Conservation (phyloP, 2,329 filamentous ascomycete genomes). For the Blastomyces emzantsi region DNA sequence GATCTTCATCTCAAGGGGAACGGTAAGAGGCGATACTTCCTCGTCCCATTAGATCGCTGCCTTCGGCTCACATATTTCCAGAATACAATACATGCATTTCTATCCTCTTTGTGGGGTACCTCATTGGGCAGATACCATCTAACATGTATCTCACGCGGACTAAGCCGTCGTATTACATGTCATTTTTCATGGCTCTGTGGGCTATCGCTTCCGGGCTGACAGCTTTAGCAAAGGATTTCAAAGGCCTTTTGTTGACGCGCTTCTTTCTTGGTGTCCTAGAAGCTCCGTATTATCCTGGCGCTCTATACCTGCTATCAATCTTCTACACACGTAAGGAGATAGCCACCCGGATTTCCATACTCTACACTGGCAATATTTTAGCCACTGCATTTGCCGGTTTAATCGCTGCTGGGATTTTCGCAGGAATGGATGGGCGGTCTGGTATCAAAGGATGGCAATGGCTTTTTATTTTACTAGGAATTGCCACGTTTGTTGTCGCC, state of each 20-base stretch:
- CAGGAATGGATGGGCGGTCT: constrained; percentile 48
- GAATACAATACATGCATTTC: constrained; percentile 4
- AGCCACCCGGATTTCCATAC: constrained; percentile 47
- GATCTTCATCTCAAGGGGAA: background rate
- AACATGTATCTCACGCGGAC: constrained; percentile 28
- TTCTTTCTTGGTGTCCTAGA: constrained; percentile 31
- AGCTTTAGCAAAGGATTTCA: constrained; percentile 31
- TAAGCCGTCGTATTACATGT: constrained; percentile 39
- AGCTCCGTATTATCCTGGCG: constrained; percentile 49
- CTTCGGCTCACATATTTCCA: background rate
- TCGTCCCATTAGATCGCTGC: too few species aligned
- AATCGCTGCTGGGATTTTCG: constrained; percentile 50
- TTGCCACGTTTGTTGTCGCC: constrained; percentile 38
- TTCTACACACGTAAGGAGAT: constrained; percentile 57
- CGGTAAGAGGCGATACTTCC: background rate
- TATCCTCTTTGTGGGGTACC: constrained; percentile 1
- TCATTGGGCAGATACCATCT: constrained; percentile 6
- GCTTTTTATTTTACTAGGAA: constrained; percentile 52
- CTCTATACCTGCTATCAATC: constrained; percentile 53
- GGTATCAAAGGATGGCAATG: constrained; percentile 52
- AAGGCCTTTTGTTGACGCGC: constrained; percentile 31
- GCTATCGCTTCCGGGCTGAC: constrained; percentile 24
- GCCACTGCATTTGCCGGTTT: constrained; percentile 53
- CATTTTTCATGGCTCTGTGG: constrained; percentile 26
- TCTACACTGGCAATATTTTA: constrained; percentile 53